phyloP scores from a whole-genome alignment of 345 rosid genomes.

The Lepidium sativum region DNA sequence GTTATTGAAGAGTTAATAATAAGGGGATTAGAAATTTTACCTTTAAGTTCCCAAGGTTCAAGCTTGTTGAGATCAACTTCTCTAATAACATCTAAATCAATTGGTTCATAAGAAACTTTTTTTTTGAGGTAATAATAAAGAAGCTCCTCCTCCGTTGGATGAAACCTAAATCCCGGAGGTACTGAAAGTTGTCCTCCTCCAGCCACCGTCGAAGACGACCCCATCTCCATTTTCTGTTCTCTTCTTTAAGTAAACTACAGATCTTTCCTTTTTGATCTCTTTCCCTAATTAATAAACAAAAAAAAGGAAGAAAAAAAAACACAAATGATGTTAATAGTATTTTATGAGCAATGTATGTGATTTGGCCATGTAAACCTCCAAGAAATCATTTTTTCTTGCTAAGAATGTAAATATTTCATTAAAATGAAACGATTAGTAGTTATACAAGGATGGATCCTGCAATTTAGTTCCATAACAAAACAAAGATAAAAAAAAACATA shows the following conservation, averaged over 20 bases:
- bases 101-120: conserved; percentile 92
- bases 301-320: background rate
- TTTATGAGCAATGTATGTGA: no score
- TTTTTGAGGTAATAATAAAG: conserved; percentile 83
- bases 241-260: background rate
- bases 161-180: conserved; percentile 96
- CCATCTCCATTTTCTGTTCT: conserved; percentile 23
- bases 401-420: no score
- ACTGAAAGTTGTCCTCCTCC: conserved; percentile 71
- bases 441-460: no score
- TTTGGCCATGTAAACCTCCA: no score
- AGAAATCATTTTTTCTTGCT: no score
- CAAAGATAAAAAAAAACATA: no score
- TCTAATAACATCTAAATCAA: conserved; percentile 87
- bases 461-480: no score
- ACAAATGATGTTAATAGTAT: background rate
- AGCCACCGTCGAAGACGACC: conserved; percentile 35
- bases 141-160: conserved; percentile 97
- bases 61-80: conserved; percentile 98
- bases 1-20: conserved; percentile 2
- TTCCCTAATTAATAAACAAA: conserved; percentile 5
- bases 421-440: no score
- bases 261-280: background rate
- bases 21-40: conserved; percentile 24
- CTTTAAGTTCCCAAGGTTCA: conserved; percentile 99